These are phyloP conservation scores for Coemansia javaensis DNA, from an alignment of 192 early-diverging fungal genomes.

Conservation along the genomic window DNA sequence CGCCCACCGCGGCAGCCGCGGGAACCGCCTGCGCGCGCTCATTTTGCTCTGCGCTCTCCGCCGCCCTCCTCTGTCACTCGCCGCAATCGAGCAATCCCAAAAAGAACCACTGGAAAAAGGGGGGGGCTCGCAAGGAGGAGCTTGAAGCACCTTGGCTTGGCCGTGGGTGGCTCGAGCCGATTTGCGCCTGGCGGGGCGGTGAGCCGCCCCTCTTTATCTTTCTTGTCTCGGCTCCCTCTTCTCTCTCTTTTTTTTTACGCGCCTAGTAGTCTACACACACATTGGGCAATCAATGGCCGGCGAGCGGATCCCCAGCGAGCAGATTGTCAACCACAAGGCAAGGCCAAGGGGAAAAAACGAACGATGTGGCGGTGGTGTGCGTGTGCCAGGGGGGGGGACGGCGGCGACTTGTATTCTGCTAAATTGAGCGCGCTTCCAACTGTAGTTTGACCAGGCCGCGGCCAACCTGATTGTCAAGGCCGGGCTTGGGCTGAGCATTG, in stretches of 20 bases:
- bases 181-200: too few species aligned
- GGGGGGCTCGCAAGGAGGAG: too few species aligned
- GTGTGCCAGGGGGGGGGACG: too few species aligned
- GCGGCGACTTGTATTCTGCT: too few species aligned
- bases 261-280: not conserved
- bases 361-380: too few species aligned
- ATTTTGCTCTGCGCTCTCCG: constrained; percentile 15
- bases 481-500: constrained; percentile 75
- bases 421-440: too few species aligned
- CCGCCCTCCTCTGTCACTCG: too few species aligned
- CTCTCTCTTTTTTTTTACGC: constrained; percentile 2
- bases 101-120: too few species aligned
- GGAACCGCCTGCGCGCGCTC: constrained; percentile 22
- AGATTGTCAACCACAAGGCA: constrained; percentile 61
- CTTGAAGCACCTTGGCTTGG: too few species aligned
- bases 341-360: constrained; percentile 3
- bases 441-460: constrained; percentile 81
- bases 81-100: too few species aligned
- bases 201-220: too few species aligned
- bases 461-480: constrained; percentile 79
- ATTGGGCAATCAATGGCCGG: constrained; percentile 19
- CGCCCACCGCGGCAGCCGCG: constrained; percentile 40
- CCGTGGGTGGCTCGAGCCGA: too few species aligned
- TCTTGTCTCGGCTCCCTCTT: not conserved
- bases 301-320: constrained; percentile 55